Evolutionary conservation across 345 rosid genomes (phyloP).

Genomic region (Cardamine occulta): DNA sequence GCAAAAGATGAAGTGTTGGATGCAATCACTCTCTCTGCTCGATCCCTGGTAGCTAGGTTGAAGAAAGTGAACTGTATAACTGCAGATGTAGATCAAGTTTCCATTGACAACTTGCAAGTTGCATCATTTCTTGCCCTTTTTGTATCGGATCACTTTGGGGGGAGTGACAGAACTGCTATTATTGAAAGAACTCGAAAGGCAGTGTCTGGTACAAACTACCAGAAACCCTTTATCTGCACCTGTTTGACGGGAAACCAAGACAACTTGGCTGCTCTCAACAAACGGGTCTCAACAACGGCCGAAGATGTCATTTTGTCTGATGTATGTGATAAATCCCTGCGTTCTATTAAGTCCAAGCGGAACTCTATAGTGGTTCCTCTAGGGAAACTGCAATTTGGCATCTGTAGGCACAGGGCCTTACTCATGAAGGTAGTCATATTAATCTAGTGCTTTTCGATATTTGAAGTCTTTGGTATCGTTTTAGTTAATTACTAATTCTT

Average conservation of each 20-base stretch:
- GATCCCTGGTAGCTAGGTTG: conserved; percentile 60
- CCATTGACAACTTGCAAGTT: conserved; percentile 59
- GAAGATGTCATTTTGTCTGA: conserved; percentile 68
- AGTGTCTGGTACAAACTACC: conserved; percentile 83
- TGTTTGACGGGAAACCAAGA: conserved; percentile 81
- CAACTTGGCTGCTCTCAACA: conserved; percentile 42
- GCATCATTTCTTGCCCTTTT: conserved; percentile 88
- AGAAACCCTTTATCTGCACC: conserved; percentile 87
- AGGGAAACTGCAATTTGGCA: conserved; percentile 82
- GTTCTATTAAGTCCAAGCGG: conserved; percentile 63
- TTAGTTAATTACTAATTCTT: conserved; percentile 28
- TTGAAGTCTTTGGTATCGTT: background rate
- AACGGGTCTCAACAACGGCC: conserved; percentile 43
- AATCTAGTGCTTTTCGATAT: conserved; percentile 18
- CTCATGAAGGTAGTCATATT: conserved; percentile 74
- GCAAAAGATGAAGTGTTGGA: conserved; percentile 84
- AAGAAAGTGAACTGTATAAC: conserved; percentile 55
- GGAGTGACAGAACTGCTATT: conserved; percentile 72
- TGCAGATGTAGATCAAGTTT: conserved; percentile 49
- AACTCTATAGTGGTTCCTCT: conserved; percentile 83
- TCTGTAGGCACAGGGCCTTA: conserved; percentile 93
- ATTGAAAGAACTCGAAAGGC: conserved; percentile 73
- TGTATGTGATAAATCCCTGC: conserved; percentile 82
- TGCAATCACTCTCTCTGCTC: conserved; percentile 77
- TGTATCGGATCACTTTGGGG: conserved; percentile 98